Evolutionary conservation across 352 stramenopile genomes (phyloP).

Genomic region (Blastocystis sp.): DNA sequence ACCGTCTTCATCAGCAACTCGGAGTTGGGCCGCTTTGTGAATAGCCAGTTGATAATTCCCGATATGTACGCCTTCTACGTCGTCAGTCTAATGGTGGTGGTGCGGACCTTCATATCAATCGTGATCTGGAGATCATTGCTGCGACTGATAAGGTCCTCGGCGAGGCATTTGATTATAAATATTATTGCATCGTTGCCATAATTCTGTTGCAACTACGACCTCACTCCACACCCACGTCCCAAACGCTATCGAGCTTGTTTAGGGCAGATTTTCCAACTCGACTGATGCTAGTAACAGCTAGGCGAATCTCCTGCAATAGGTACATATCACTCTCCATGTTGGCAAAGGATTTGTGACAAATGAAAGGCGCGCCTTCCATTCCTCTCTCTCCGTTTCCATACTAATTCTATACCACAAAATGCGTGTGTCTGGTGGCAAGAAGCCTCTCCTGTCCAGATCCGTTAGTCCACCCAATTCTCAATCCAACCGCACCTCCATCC

Average conservation of each 20-base stretch:
- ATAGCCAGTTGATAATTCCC: background rate
- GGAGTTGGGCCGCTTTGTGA: background rate
- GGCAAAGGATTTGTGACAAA: too few relatives aligned
- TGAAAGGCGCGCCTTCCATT: too few relatives aligned
- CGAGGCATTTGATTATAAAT: constrained; percentile 25
- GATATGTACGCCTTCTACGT: background rate
- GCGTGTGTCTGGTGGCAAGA: too few relatives aligned
- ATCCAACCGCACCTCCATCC: too few relatives aligned
- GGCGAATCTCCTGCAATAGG: constrained; percentile 27
- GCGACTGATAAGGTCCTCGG: background rate
- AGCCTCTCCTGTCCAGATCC: too few relatives aligned
- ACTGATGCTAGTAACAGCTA: constrained; percentile 22
- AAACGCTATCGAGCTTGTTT: constrained; percentile 8
- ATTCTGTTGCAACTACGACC: constrained; percentile 4
- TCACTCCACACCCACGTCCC: background rate
- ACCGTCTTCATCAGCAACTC: constrained; percentile 1
- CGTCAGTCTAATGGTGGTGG: background rate
- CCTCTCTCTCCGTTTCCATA: too few relatives aligned
- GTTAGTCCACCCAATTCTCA: too few relatives aligned
- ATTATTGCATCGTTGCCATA: constrained; percentile 32
- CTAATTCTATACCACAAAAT: too few relatives aligned
- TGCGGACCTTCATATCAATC: constrained; percentile 35
- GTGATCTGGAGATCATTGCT: background rate
- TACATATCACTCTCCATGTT: constrained; percentile 48
- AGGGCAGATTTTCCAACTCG: background rate